phyloP scores from a whole-genome alignment of 2,329 filamentous ascomycete species.

The Penicillium aurantiogriseum region DNA sequence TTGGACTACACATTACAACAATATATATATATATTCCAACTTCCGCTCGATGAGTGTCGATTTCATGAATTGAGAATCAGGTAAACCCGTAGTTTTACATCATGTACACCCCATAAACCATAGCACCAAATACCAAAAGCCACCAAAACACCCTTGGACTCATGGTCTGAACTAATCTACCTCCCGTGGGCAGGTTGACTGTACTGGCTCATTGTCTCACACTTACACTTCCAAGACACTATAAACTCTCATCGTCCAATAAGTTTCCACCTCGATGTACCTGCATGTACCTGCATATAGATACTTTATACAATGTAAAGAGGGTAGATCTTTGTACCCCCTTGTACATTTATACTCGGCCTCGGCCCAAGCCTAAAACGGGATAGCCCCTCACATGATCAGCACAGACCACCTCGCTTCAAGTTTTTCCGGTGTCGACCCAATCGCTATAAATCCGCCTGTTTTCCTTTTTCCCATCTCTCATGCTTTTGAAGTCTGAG shows the following conservation, averaged over 20 bases:
- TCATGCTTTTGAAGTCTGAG: constrained; percentile 21
- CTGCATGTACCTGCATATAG: neutral
- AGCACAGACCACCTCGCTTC: constrained; percentile 40
- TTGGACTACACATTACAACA: neutral
- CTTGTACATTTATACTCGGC: neutral
- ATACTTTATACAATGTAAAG: neutral
- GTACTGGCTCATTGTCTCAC: neutral
- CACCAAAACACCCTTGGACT: no score
- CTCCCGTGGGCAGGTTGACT: neutral
- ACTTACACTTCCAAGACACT: neutral
- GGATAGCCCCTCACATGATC: constrained; percentile 25
- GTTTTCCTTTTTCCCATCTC: constrained; percentile 13
- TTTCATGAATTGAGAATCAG: no score
- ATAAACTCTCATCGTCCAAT: neutral
- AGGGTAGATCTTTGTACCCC: neutral
- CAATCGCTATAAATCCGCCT: constrained; percentile 22
- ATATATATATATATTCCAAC: no score
- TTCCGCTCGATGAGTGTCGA: neutral
- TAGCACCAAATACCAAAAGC: neutral
- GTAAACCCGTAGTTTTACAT: fast-evolving
- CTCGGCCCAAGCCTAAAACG: neutral
- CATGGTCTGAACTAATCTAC: neutral
- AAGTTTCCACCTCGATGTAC: neutral
- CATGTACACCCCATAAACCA: fast-evolving
- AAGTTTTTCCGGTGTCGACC: constrained; percentile 21